Evolutionary conservation across 2,329 filamentous ascomycete species (phyloP), one percentile per base, ranked within the genome.

Genomic region (Tolypocladium nubicola): DNA sequence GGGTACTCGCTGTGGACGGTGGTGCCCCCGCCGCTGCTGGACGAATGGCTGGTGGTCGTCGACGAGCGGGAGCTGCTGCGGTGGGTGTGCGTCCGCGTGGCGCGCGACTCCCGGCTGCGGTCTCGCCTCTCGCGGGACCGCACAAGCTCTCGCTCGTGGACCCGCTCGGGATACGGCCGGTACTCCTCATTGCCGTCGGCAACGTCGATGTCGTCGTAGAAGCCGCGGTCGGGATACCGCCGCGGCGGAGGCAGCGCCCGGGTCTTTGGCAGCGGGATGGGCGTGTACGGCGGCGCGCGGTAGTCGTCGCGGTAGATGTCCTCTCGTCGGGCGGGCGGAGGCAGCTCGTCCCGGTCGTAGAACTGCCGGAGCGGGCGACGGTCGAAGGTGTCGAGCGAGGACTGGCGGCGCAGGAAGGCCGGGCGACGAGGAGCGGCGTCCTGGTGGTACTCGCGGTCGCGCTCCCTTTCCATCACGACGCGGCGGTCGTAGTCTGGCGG

Each of bases 371-470:
- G 67, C 1, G 89, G 87, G 35, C 84, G 84, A 53, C 91, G 85
- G 71, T 97, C 92, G 68, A 90, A 96, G 0, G 89, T 96, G 70
- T 96, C 92, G 43, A 96, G 79, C 55, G 90, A 96, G 16, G 90
- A 96, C 70, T 96, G 91, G 49, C 92, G 84, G 58, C 92, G 83
- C 54, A 94, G 67, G 61, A 92, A 79, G 37, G 79, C 66, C 2
- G 90, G 91, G 52, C 88, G 80, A 39, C 80, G 78, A 56, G 79
- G 81, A 11, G 81, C 79, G 5, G 79, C 71, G 47, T 70, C 73
- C 35, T 79, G 74, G 50, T 65, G 60, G 40, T 71, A 68, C 14
- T 75, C 78, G 54, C 79, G 70, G 56, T 84, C 81, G 38, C 76
- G 75, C 61, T 86, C 84, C 58, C 78, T 77, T 59, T 80, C 76